Evolutionary conservation across 306 rosid species (phyloP).

Genomic region (Gynostemma pentaphyllum): DNA sequence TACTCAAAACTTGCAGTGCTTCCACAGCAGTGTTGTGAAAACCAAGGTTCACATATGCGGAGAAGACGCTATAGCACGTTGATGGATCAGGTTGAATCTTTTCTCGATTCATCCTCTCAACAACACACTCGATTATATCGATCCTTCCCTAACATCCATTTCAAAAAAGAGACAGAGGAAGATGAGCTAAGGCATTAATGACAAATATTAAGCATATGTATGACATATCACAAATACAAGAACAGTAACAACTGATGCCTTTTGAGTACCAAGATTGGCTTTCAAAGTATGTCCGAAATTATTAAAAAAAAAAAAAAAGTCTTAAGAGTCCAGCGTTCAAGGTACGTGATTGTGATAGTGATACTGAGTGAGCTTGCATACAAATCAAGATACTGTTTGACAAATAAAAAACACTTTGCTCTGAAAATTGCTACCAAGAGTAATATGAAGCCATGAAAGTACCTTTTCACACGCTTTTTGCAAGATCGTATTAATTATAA

Average conservation of each 20-base stretch:
- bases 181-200: neutral
- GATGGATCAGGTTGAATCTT: conserved; percentile 44
- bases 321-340: neutral
- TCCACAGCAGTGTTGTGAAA: conserved; percentile 54
- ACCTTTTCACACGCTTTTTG: conserved; percentile 48
- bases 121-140: conserved; percentile 57
- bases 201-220: neutral
- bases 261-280: neutral
- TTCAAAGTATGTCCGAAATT: neutral
- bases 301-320: neutral
- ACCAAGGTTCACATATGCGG: conserved; percentile 40
- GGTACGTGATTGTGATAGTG: neutral
- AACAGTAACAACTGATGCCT: neutral
- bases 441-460: conserved; percentile 11
- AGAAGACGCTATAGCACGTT: conserved; percentile 60
- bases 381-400: neutral
- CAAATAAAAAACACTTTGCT: too few relatives aligned
- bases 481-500: conserved; percentile 54
- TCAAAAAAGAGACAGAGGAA: conserved; percentile 10
- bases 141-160: conserved; percentile 44
- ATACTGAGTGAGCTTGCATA: neutral
- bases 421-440: neutral
- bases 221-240: neutral
- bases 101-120: conserved; percentile 55
- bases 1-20: conserved; percentile 55